These are phyloP conservation scores for Phytomonas sp. DNA, from an alignment of 208 protist genomes.

Conservation along the genomic window DNA sequence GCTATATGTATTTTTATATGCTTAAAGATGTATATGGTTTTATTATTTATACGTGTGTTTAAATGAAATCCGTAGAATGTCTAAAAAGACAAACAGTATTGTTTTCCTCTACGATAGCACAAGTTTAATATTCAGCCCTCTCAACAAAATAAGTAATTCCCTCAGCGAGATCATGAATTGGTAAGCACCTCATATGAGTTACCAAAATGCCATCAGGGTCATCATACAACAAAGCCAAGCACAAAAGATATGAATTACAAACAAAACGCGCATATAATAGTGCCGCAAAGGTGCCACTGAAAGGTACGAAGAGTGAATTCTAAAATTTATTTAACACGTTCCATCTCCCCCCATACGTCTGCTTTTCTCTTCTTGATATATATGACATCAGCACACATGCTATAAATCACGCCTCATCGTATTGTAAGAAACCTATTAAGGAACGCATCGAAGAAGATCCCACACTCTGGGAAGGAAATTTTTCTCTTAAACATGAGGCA, in stretches of 20 bases:
- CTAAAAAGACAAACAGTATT: not conserved
- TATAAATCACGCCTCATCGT: not conserved
- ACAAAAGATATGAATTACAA: not conserved
- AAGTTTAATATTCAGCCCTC: not conserved
- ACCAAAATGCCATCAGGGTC: not conserved
- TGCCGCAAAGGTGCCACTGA: not conserved
- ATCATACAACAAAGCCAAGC: not conserved
- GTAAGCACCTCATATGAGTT: not conserved
- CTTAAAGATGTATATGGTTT: not conserved
- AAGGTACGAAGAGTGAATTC: not conserved
- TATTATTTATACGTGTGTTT: not conserved
- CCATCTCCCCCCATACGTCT: not conserved
- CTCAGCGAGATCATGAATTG: not conserved
- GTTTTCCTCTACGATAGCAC: not conserved
- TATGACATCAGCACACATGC: not conserved
- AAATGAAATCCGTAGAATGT: not conserved
- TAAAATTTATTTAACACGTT: not conserved
- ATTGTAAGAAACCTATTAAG: not conserved
- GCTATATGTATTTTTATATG: not conserved
- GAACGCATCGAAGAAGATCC: not conserved
- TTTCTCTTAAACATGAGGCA: not conserved
- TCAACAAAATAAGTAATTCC: not conserved
- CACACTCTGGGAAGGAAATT: not conserved
- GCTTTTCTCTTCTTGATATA: not conserved
- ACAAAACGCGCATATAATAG: not conserved